A percentile compares a stretch with the other conserved stretches of the same genome.
These are phyloP conservation scores for Acrocalymma vagum DNA, from an alignment of 2,329 filamentous ascomycete genomes.

Conservation along the genomic window DNA sequence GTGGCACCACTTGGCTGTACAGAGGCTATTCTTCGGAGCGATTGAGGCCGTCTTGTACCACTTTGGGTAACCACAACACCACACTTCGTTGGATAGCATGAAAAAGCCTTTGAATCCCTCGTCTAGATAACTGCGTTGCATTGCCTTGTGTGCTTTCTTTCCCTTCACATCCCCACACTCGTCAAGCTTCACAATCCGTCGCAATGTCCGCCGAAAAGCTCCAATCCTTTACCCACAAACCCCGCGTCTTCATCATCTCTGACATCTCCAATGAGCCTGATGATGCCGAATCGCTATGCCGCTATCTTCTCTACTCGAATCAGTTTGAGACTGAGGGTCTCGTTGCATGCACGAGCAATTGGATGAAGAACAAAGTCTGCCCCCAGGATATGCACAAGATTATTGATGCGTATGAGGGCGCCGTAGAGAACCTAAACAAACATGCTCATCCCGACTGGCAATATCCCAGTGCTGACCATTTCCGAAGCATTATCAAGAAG, in stretches of 20 bases:
- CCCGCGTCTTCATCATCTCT: slow-evolving; percentile 50
- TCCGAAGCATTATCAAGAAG: slow-evolving; percentile 34
- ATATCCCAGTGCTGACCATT: slow-evolving; percentile 36
- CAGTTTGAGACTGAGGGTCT: slow-evolving; percentile 50
- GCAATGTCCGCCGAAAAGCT: slow-evolving; percentile 36
- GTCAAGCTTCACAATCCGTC: background rate
- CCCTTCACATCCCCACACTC: background rate
- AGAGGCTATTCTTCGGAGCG: slow-evolving; percentile 19
- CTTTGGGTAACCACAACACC: slow-evolving; percentile 25
- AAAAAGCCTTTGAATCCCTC: slow-evolving; percentile 2
- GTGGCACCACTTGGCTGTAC: slow-evolving; percentile 21
- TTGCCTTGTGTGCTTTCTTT: too few relatives aligned
- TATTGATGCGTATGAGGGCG: slow-evolving; percentile 41
- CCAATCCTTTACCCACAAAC: slow-evolving; percentile 41
- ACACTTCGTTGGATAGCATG: slow-evolving; percentile 11
- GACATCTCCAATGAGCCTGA: slow-evolving; percentile 52
- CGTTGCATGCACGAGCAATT: slow-evolving; percentile 50
- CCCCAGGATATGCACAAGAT: slow-evolving; percentile 47
- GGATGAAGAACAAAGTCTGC: slow-evolving; percentile 48
- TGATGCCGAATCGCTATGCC: slow-evolving; percentile 47
- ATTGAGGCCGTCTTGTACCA: slow-evolving; percentile 24
- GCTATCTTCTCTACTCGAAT: slow-evolving; percentile 48
- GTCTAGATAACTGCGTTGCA: too few relatives aligned
- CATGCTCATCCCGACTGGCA: slow-evolving; percentile 50
- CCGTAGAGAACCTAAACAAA: slow-evolving; percentile 58